A percentile compares a stretch with the other conserved stretches of the same genome.
These are phyloP conservation scores for Pyrrhoderma noxium DNA, from an alignment of 1,284 basidiomycete genomes.

Conservation along the genomic window DNA sequence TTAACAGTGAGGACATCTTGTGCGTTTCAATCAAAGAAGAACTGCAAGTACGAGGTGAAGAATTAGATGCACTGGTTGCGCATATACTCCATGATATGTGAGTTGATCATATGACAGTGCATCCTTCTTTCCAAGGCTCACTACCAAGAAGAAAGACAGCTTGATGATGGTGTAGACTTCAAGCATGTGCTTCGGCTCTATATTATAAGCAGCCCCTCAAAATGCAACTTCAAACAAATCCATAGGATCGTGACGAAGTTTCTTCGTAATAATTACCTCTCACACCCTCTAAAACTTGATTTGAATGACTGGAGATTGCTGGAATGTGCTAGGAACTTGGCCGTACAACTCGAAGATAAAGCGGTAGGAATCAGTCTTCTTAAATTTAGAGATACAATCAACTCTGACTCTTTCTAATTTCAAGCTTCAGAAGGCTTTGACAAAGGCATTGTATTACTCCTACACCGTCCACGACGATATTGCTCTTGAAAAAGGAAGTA, in stretches of 20 bases:
- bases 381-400: not conserved
- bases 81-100: conserved; percentile 61
- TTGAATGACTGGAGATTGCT: conserved; percentile 21
- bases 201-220: conserved; percentile 44
- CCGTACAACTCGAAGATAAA: not conserved
- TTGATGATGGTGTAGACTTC: conserved; percentile 37
- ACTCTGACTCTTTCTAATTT: not conserved
- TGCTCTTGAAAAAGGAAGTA: not conserved
- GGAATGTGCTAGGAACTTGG: not conserved
- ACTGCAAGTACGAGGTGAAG: conserved; percentile 32
- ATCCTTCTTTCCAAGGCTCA: not conserved
- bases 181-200: conserved; percentile 42
- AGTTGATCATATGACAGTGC: conserved; percentile 25
- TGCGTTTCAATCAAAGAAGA: conserved; percentile 30
- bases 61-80: conserved; percentile 48
- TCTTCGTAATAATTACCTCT: conserved; percentile 39
- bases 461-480: conserved; percentile 9
- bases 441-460: conserved; percentile 15
- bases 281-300: conserved; percentile 23
- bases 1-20: conserved; percentile 9
- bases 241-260: conserved; percentile 36
- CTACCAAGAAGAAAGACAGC: conserved; percentile 31
- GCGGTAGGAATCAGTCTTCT: not conserved
- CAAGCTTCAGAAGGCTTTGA: conserved; percentile 9
- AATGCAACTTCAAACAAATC: conserved; percentile 48